Evolutionary conservation across 2,329 filamentous ascomycete species (phyloP).

Genomic region (Ceratocystis huliohia): DNA sequence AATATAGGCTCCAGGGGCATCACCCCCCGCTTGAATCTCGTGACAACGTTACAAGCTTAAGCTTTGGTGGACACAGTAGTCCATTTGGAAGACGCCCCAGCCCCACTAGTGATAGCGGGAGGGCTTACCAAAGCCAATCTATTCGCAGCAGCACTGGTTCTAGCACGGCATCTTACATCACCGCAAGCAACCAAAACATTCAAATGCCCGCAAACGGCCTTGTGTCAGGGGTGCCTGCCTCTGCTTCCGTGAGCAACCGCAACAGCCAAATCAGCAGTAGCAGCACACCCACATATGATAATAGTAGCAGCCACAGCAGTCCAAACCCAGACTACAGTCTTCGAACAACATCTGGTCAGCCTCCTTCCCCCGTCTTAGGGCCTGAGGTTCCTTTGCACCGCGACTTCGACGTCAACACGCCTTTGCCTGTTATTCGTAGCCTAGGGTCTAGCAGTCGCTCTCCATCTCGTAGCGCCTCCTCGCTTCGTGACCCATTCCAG

Average conservation of each 20-base stretch:
- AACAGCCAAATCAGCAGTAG: constrained; percentile 6
- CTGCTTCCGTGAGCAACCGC: background rate
- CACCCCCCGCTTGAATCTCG: background rate
- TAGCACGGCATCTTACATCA: background rate
- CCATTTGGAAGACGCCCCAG: background rate
- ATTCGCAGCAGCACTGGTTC: background rate
- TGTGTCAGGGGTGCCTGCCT: background rate
- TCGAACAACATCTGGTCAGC: background rate
- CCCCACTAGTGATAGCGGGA: background rate
- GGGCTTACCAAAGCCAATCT: background rate
- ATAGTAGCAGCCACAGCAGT: background rate
- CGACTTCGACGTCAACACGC: constrained; percentile 16
- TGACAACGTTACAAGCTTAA: background rate
- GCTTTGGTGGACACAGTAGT: background rate
- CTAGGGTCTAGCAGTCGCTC: background rate
- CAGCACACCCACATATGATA: constrained; percentile 1
- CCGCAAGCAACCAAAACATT: background rate
- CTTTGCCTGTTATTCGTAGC: constrained; percentile 4
- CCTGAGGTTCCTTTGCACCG: constrained; percentile 17
- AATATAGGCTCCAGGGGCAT: background rate
- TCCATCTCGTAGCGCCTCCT: constrained; percentile 13
- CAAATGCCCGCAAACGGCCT: background rate
- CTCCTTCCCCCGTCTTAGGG: constrained; percentile 14
- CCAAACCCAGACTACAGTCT: constrained; percentile 15
- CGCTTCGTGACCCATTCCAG: constrained; percentile 19